Base-by-base conservation (phyloP, 345 rosid genomes). In the Xanthoceras sorbifolium region DNA sequence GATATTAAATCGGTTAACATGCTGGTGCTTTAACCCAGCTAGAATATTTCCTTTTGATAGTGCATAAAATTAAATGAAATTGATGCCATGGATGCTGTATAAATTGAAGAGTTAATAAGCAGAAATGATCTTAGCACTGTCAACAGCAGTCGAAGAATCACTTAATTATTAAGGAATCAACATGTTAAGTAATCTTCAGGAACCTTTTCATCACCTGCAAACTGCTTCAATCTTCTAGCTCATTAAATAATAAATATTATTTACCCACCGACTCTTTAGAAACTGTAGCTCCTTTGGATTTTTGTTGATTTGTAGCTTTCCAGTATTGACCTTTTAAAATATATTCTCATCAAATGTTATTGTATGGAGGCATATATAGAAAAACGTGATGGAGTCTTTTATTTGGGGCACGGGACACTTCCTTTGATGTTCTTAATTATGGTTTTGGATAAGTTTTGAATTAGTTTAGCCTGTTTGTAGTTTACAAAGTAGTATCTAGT, bases 391-490 rank as follows among this genome's bases (percentile, higher is more conserved):
- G 15, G 63, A 71, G 29, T n/a, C n/a, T 55, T 55, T 63, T 46
- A 22, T 54, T 28, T 71, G 31, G 57, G 63, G 38, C 22, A 18
- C 28, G 38, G 61, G 12, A 15, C 17, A 22, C 5, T 71, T 71
- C 44, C 18, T 32, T 52, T 1, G 31, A 70, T 29, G 46, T 71
- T 54, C 31, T 9, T 57, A 22, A 23, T 23, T 23, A 36, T n/a
- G 12, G 3, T 38, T 15, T 23, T 36, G 66, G 36, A 1, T 3
- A 6, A n/a, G 6, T 48, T 69, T 67, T 69, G 15, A 44, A 62
- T 29, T 20, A 10, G 29, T 74, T 7, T 73, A n/a, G 32, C 73
- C 66, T 46, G n/a, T 44, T 40, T 15, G 61, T 38, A 67, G n/a
- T 36, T 32, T 57, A 57, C 23, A 34, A 66, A 64, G 64, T 17